These are phyloP conservation scores for Boletus coccyginus DNA, from an alignment of 768 basidiomycete genomes.

Conservation along the genomic window DNA sequence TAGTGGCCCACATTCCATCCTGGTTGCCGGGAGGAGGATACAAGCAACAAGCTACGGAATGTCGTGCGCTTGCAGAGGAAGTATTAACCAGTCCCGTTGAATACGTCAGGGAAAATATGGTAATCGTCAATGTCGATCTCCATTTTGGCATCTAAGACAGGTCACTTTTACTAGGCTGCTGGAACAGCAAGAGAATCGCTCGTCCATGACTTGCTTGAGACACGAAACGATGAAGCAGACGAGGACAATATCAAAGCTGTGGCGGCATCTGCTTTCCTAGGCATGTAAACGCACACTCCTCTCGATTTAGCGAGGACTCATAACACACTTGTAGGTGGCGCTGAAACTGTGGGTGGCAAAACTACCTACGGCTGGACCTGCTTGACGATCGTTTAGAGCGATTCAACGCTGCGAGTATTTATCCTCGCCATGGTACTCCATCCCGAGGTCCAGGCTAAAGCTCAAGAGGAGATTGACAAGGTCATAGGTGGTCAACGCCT, in stretches of 20 bases:
- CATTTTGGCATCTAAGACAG: neutral
- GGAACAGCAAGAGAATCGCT: constrained; percentile 23
- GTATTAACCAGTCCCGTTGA: constrained; percentile 17
- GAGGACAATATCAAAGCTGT: constrained; percentile 21
- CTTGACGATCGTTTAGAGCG: constrained; percentile 9
- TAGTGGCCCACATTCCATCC: constrained; percentile 28
- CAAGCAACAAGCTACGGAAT: constrained; percentile 16
- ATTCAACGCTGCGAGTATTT: constrained; percentile 22
- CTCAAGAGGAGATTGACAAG: constrained; percentile 30
- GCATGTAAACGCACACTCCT: constrained; percentile 5
- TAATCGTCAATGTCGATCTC: neutral
- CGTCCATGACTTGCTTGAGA: constrained; percentile 18
- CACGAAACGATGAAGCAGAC: neutral
- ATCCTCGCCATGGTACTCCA: constrained; percentile 34
- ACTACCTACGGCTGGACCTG: too few relatives aligned
- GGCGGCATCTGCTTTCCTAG: constrained; percentile 22
- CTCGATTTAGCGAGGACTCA: neutral
- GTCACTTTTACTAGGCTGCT: constrained; percentile 4
- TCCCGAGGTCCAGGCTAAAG: constrained; percentile 31
- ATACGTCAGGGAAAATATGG: constrained; percentile 26
- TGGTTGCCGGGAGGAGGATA: constrained; percentile 35
- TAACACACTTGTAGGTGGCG: constrained; percentile 16
- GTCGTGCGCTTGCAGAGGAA: constrained; percentile 22
- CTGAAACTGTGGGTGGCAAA: constrained; percentile 23
- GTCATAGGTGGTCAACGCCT: constrained; percentile 31